phyloP scores from a whole-genome alignment of 768 basidiomycete genomes.

The Psilocybe cyanescens region DNA sequence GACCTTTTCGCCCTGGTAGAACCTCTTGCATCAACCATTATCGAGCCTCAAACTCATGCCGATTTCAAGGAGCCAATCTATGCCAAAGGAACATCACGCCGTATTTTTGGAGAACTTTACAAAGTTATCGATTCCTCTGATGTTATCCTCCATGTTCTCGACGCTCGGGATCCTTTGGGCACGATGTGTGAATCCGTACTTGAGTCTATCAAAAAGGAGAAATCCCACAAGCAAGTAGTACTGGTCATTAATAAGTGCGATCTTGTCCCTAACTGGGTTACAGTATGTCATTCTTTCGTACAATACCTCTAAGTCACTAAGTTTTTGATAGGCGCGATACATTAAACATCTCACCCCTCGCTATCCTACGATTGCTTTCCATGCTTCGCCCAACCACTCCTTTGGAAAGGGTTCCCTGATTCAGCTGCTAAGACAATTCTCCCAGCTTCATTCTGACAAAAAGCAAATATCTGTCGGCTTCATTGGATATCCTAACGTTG shows the following conservation, averaged over 20 bases:
- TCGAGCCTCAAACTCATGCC: conserved; percentile 67
- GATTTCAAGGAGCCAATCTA: conserved; percentile 91
- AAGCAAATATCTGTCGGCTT: conserved; percentile 99
- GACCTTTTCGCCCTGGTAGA: conserved; percentile 32
- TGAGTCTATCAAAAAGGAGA: conserved; percentile 93
- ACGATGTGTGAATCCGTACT: conserved; percentile 95
- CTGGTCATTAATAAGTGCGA: conserved; percentile 99
- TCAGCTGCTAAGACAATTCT: conserved; percentile 94
- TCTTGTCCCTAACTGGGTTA: conserved; percentile 98
- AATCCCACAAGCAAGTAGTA: conserved; percentile 96
- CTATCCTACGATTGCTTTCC: conserved; percentile 97
- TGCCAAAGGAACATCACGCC: conserved; percentile 91
- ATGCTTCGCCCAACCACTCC: conserved; percentile 98
- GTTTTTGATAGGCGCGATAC: conserved; percentile 76
- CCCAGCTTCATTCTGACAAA: conserved; percentile 96
- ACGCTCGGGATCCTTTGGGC: conserved; percentile 94
- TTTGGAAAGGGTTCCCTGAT: conserved; percentile 99
- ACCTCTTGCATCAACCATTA: conserved; percentile 50
- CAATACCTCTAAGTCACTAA: not conserved
- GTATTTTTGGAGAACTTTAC: conserved; percentile 98
- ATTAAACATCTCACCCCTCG: conserved; percentile 93
- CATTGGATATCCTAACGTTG: conserved; percentile 98
- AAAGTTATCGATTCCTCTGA: conserved; percentile 99
- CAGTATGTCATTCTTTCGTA: conserved; percentile 56
- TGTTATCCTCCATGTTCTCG: conserved; percentile 92